Base-by-base conservation (phyloP, 768 basidiomycete genomes). In the Calocera cornea region DNA sequence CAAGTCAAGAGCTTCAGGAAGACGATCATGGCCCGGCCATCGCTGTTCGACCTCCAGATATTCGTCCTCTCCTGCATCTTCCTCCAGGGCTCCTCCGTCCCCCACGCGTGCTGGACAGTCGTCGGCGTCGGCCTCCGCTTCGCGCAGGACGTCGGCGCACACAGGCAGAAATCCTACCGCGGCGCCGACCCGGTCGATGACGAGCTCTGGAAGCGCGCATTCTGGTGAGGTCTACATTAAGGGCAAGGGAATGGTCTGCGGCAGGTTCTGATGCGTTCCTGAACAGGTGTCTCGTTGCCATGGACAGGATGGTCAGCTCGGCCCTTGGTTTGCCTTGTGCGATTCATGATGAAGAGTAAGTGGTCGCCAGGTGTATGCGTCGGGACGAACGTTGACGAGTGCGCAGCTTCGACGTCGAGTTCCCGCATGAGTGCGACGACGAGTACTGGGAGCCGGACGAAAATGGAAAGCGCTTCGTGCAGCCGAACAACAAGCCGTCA, bases 121-220 rank as follows among this genome's bases (percentile, higher is more conserved):
- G 75, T 84, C 34, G 87, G 88, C 0, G 77, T 87, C 44, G 87
- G 86, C n/a, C 75, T 92, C 34, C 85, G 89, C 1, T 78, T 86
- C 64, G 84, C 86, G 0, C 86, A 90, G 73, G 90, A 93, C 70
- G 83, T 90, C 41, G 91, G 91, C 33, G 87, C 84, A 0, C 91
- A 92, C 75, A 81, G 86, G 63, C 85, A 80, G 72, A 84, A 80
- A 70, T 79, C 82, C 0, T 88, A 88, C 67, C 31, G 75, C 69
- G 68, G 72, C 78, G 68, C 73, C 8, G 80, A 71, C 70, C 81
- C 65, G 0, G 66, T 77, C 5, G 87, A 90, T 70, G 82, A 86
- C 66, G 89, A 92, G 73, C 78, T 88, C 24, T 89, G 87, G 84
- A 89, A 88, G 73, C 83, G 91, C 31, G 86, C 85, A 0, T 90